phyloP scores from a whole-genome alignment of 2,329 filamentous ascomycete species.

The Aschersonia sp. region DNA sequence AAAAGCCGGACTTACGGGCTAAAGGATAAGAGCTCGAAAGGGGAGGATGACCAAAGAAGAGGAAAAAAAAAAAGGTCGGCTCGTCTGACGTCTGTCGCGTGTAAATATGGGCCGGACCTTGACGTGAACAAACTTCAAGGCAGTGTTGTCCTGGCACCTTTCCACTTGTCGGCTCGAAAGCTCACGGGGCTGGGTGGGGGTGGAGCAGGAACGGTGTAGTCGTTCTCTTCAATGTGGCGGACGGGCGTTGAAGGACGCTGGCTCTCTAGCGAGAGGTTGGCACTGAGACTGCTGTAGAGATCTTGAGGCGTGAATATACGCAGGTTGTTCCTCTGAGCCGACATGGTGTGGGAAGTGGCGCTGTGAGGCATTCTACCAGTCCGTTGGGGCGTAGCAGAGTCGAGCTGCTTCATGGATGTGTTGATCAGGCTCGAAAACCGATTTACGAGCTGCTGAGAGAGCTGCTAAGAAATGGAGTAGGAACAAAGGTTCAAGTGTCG shows the following conservation, averaged over 20 bases:
- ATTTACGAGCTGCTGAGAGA: too few relatives aligned
- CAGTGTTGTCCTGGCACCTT: conserved; percentile 1
- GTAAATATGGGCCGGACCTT: neutral
- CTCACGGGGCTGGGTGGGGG: conserved; percentile 50
- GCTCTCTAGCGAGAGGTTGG: conserved; percentile 30
- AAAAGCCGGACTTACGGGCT: too few relatives aligned
- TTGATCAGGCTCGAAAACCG: too few relatives aligned
- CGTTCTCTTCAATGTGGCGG: conserved; percentile 38
- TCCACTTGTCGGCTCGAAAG: conserved; percentile 32
- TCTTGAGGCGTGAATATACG: conserved; percentile 32
- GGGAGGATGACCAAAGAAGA: too few relatives aligned
- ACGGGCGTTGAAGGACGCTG: conserved; percentile 29
- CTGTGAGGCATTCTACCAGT: conserved; percentile 17
- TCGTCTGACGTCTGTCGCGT: neutral
- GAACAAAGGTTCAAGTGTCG: neutral
- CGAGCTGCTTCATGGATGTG: too few relatives aligned
- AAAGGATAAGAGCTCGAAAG: too few relatives aligned
- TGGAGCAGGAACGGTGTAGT: conserved; percentile 50
- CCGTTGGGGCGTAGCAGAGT: too few relatives aligned
- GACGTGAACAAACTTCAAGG: neutral
- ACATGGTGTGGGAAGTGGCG: conserved; percentile 30
- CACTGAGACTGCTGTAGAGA: conserved; percentile 37
- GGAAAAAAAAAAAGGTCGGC: neutral
- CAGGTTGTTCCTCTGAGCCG: conserved; percentile 28
- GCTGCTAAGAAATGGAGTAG: too few relatives aligned